These are phyloP conservation scores for Heritiera littoralis DNA, from an alignment of 345 rosid species.

Conservation along the genomic window DNA sequence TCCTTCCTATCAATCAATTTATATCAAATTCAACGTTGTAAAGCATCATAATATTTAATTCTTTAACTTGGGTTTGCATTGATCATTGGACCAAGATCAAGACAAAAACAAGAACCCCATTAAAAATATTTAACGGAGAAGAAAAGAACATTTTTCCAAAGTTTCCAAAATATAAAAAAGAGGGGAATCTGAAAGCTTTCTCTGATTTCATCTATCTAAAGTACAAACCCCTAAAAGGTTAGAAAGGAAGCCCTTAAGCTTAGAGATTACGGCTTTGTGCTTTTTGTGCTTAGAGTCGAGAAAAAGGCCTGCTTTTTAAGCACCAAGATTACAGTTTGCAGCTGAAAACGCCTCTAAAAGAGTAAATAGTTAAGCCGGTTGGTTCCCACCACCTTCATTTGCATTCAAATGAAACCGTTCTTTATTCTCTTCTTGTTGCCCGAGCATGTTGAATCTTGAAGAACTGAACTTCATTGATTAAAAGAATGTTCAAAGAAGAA, in stretches of 20 bases:
- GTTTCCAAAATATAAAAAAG: not conserved
- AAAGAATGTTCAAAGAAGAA: no score
- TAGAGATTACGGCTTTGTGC: not conserved
- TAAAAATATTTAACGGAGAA: slow-evolving; percentile 17
- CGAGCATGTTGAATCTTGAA: no score
- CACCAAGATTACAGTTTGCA: not conserved
- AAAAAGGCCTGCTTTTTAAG: not conserved
- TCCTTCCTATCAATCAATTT: slow-evolving; percentile 48
- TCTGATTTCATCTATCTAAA: slow-evolving; percentile 3
- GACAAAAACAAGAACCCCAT: slow-evolving; percentile 24
- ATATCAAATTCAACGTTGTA: slow-evolving; percentile 50
- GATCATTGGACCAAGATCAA: not conserved
- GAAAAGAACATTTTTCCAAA: slow-evolving; percentile 24
- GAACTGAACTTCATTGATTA: no score
- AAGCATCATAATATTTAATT: slow-evolving; percentile 37
- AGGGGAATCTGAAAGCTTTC: slow-evolving; percentile 5
- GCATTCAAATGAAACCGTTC: not conserved
- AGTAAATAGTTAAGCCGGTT: not conserved
- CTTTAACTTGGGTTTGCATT: slow-evolving; percentile 15
- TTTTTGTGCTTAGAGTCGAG: not conserved
- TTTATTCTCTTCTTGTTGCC: not conserved
- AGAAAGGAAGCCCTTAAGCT: slow-evolving; percentile 10
- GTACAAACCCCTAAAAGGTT: slow-evolving; percentile 2
- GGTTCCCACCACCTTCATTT: not conserved
- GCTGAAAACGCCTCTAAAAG: slow-evolving; percentile 8